phyloP scores from a whole-genome alignment of 1,284 basidiomycete genomes.

The Puccinia brachypodii region DNA sequence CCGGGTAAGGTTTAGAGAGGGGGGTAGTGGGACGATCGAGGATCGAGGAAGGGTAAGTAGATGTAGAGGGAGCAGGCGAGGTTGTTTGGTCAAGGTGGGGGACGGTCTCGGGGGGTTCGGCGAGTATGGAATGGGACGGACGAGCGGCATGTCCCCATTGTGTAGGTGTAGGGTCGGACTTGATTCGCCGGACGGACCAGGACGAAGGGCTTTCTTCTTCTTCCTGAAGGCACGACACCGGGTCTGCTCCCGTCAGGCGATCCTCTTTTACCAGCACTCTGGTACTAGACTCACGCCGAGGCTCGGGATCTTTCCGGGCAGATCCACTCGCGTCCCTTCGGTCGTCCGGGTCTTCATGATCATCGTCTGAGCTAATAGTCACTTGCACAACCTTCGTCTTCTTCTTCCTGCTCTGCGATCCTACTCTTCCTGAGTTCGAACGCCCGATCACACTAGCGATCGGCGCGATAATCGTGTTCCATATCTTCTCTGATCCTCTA shows the following conservation, averaged over 20 bases:
- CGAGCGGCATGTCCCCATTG: neutral
- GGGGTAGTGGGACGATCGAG: neutral
- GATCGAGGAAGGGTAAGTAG: neutral
- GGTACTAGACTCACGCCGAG: too few species aligned
- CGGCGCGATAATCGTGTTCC: neutral
- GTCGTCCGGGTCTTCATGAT: neutral
- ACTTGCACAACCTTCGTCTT: neutral
- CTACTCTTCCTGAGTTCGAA: neutral
- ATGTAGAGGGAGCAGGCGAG: neutral
- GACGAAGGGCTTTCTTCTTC: neutral
- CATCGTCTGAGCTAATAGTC: neutral
- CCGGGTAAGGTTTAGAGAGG: neutral
- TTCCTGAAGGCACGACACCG: too few species aligned
- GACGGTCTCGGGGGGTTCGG: neutral
- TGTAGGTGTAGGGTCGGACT: neutral
- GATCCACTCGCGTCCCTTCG: neutral
- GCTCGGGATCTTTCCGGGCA: too few species aligned
- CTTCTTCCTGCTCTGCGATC: neutral
- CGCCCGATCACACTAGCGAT: slow-evolving; percentile 1
- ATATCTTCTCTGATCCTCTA: slow-evolving; percentile 18
- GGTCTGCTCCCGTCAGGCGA: too few species aligned
- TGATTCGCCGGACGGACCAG: slow-evolving; percentile 1
- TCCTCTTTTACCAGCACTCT: too few species aligned
- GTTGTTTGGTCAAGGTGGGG: neutral
- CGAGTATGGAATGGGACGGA: neutral